phyloP scores from a whole-genome alignment of 208 protist genomes.

The Crithidia expoeki region DNA sequence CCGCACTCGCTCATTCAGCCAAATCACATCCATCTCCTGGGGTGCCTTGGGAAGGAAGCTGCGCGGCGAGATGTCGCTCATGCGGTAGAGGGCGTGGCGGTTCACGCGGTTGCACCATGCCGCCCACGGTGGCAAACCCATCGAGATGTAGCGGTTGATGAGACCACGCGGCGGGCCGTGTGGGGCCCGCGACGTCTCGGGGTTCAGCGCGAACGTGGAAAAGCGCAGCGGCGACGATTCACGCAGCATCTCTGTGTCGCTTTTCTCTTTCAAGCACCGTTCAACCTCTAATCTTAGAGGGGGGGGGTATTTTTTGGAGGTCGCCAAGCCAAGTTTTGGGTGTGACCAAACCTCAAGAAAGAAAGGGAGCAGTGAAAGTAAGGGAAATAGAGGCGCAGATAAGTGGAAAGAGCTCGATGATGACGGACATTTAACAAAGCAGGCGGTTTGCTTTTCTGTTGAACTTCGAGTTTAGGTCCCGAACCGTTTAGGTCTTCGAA shows the following conservation, averaged over 20 bases:
- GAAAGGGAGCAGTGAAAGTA: background rate
- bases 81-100: conserved; percentile 84
- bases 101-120: conserved; percentile 90
- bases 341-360: too few species aligned
- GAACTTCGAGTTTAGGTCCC: too few species aligned
- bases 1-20: conserved; percentile 89
- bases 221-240: conserved; percentile 42
- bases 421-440: too few species aligned
- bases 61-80: conserved; percentile 80
- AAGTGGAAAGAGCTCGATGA: too few species aligned
- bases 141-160: conserved; percentile 89
- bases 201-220: conserved; percentile 84
- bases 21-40: conserved; percentile 93
- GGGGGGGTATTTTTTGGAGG: background rate
- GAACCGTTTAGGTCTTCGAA: too few species aligned
- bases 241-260: conserved; percentile 30
- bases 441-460: too few species aligned
- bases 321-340: background rate
- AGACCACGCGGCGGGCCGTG: conserved; percentile 86
- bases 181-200: conserved; percentile 79
- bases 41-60: conserved; percentile 76
- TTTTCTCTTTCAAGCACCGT: too few species aligned
- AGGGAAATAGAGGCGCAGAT: background rate
- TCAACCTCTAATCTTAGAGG: background rate
- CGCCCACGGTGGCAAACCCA: conserved; percentile 91